Evolutionary conservation across 805 yeast species (phyloP).

Genomic region (Wickerhamiella allomyrinae): DNA sequence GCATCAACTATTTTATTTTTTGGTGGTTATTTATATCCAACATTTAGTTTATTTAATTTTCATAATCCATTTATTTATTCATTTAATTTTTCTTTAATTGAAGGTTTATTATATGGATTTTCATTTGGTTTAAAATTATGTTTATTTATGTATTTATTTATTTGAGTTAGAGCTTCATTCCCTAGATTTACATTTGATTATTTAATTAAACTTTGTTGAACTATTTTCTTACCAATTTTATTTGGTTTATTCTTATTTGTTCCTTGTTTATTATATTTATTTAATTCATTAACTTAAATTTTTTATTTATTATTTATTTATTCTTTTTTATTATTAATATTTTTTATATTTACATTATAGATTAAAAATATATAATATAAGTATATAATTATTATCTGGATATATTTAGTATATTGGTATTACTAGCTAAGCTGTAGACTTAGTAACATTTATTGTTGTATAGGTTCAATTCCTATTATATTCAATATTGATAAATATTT

Average conservation of each 20-base stretch:
- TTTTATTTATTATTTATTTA: background rate
- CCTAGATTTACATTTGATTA: slow-evolving; percentile 9
- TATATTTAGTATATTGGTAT: background rate
- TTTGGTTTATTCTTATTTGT: slow-evolving; percentile 5
- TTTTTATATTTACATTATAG: background rate
- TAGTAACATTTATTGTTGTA: slow-evolving; percentile 3
- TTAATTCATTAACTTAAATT: slow-evolving; percentile 3
- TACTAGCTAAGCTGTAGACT: slow-evolving; percentile 6
- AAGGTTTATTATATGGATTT: slow-evolving; percentile 7
- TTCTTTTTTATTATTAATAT: background rate
- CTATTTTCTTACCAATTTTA: slow-evolving; percentile 7
- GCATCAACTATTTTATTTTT: slow-evolving; percentile 5
- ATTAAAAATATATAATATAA: background rate
- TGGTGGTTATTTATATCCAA: slow-evolving; percentile 7
- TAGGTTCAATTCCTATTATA: slow-evolving; percentile 7
- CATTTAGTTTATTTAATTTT: background rate
- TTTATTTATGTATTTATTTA: slow-evolving; percentile 4
- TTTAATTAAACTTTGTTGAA: slow-evolving; percentile 6
- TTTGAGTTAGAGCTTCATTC: slow-evolving; percentile 2
- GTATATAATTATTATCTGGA: background rate
- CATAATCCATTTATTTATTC: background rate
- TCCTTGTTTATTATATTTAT: slow-evolving; percentile 4
- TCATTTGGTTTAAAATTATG: slow-evolving; percentile 6
- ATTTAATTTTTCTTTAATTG: slow-evolving; percentile 1
- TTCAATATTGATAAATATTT: slow-evolving; percentile 7